Evolutionary conservation across 2,329 filamentous ascomycete genomes (phyloP).

Genomic region (Ophiosphaerella korrae): DNA sequence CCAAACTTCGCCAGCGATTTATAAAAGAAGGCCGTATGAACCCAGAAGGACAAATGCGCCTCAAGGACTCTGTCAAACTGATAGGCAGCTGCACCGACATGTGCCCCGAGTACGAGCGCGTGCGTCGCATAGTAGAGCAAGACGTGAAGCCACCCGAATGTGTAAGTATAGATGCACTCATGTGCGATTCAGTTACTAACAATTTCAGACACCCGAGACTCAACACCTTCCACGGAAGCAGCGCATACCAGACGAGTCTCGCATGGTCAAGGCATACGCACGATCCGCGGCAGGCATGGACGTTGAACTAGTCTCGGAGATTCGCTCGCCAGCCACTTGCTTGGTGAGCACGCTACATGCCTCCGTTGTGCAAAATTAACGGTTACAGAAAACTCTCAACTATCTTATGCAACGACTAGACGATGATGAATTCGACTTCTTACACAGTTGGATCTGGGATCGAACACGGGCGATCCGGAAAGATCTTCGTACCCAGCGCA

Average conservation of each 20-base stretch:
- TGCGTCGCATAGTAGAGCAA: constrained; percentile 65
- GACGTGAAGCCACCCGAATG: constrained; percentile 66
- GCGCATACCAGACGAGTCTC: constrained; percentile 53
- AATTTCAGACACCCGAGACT: constrained; percentile 33
- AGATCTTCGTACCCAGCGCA: constrained; percentile 67
- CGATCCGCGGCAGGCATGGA: constrained; percentile 67
- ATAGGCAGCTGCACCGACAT: constrained; percentile 67
- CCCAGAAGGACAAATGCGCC: constrained; percentile 62
- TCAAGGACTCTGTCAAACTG: constrained; percentile 65
- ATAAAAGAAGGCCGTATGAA: constrained; percentile 46
- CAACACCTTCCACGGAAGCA: constrained; percentile 38
- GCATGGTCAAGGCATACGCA: constrained; percentile 69
- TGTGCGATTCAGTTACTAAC: neutral
- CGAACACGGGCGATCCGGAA: constrained; percentile 68
- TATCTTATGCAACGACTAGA: constrained; percentile 56
- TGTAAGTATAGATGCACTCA: constrained; percentile 45
- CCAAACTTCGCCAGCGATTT: constrained; percentile 46
- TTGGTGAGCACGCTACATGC: constrained; percentile 33
- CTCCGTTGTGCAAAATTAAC: constrained; percentile 21
- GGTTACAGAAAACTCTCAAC: constrained; percentile 47
- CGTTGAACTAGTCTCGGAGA: constrained; percentile 67
- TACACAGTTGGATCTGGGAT: constrained; percentile 70
- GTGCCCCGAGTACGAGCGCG: constrained; percentile 68
- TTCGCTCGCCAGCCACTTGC: constrained; percentile 60
- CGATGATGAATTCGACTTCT: constrained; percentile 52